Conservation (phyloP, 805 yeast species). For the Candida xiaguanensis region DNA sequence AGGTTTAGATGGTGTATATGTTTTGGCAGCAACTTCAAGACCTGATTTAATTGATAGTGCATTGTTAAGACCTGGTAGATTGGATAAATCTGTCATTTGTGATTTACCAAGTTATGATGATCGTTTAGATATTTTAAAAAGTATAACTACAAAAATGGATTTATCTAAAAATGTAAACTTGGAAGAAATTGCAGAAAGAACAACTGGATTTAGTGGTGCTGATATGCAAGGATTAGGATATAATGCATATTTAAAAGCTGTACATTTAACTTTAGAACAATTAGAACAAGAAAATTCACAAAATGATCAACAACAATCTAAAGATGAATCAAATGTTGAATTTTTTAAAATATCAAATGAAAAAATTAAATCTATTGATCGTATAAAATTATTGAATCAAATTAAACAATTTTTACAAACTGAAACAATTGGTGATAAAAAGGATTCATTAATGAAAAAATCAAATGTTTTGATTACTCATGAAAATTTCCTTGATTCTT, state of each 20-base stretch:
- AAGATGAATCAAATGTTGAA: conserved; percentile 21
- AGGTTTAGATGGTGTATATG: conserved; percentile 94
- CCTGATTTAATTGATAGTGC: conserved; percentile 97
- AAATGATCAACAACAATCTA: conserved; percentile 14
- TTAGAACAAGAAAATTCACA: conserved; percentile 30
- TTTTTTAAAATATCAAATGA: conserved; percentile 41
- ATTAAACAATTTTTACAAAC: conserved; percentile 35
- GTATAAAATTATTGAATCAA: conserved; percentile 38
- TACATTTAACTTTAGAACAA: conserved; percentile 60
- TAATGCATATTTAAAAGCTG: conserved; percentile 86
- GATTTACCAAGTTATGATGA: conserved; percentile 75
- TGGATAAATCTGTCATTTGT: conserved; percentile 89
- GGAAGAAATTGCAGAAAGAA: conserved; percentile 48
- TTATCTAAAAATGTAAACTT: conserved; percentile 50
- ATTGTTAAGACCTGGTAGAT: conserved; percentile 88
- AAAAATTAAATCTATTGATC: conserved; percentile 35
- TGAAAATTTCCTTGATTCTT: conserved; percentile 57
- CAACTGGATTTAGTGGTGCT: conserved; percentile 89
- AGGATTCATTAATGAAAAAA: conserved; percentile 10
- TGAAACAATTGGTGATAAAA: conserved; percentile 8
- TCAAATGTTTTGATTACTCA: conserved; percentile 43
- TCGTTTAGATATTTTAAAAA: conserved; percentile 64
- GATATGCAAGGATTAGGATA: conserved; percentile 90
- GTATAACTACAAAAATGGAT: conserved; percentile 59
- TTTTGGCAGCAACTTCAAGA: conserved; percentile 91